Percentiles rank a stretch among this genome's conserved stretches.
phyloP scores from a whole-genome alignment of 2,329 filamentous ascomycete species.

The Blastomyces parvus region DNA sequence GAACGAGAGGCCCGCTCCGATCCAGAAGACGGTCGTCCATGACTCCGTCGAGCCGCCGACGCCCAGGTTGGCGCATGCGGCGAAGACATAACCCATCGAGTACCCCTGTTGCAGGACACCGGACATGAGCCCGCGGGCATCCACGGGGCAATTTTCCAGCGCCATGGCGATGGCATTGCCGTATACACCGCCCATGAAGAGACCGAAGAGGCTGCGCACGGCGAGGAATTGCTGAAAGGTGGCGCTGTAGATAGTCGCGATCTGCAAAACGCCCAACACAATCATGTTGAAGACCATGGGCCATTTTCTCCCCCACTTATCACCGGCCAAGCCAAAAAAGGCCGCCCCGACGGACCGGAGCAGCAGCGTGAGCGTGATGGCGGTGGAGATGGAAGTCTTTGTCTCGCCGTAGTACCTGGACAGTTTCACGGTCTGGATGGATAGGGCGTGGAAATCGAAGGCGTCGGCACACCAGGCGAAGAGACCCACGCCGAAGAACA shows the following conservation, averaged over 20 bases:
- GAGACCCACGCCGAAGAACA: slow-evolving; percentile 67
- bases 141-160: slow-evolving; percentile 52
- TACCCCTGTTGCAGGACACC: slow-evolving; percentile 57
- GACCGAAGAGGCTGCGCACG: slow-evolving; percentile 51
- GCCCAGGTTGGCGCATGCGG: slow-evolving; percentile 43
- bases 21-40: slow-evolving; percentile 86
- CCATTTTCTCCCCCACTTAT: slow-evolving; percentile 50
- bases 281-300: slow-evolving; percentile 53
- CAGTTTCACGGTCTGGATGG: slow-evolving; percentile 46
- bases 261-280: slow-evolving; percentile 51
- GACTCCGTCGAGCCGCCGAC: slow-evolving; percentile 63
- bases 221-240: slow-evolving; percentile 52
- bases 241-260: slow-evolving; percentile 51
- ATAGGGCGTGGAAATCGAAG: slow-evolving; percentile 56
- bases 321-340: slow-evolving; percentile 47
- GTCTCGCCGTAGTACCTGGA: slow-evolving; percentile 46
- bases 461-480: slow-evolving; percentile 62
- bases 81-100: slow-evolving; percentile 56
- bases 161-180: slow-evolving; percentile 55
- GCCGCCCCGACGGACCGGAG: slow-evolving; percentile 52
- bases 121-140: slow-evolving; percentile 51
- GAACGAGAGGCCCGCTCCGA: slow-evolving; percentile 69
- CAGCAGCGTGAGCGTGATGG: slow-evolving; percentile 51
- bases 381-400: slow-evolving; percentile 52
- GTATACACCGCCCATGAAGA: slow-evolving; percentile 51